phyloP scores from a whole-genome alignment of 1,284 basidiomycete genomes.

The Microbotryum scabiosae region DNA sequence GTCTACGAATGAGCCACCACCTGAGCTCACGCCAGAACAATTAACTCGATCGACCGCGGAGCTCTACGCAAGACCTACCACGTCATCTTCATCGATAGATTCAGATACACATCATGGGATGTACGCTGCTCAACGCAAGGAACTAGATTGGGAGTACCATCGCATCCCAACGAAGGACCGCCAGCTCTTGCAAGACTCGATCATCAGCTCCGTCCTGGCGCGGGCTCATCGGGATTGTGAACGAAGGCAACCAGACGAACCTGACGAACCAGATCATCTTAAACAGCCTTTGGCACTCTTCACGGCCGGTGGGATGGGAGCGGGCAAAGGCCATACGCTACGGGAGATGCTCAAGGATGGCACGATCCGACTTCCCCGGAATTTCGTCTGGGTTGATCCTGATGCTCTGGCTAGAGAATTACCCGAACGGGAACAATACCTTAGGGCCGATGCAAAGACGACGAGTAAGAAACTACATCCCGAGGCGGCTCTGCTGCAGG shows the following conservation, averaged over 20 bases:
- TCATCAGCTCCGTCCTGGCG: constrained; percentile 22
- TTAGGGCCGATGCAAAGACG: constrained; percentile 15
- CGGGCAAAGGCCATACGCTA: constrained; percentile 33
- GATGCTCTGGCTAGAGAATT: constrained; percentile 31
- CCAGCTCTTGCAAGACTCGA: constrained; percentile 30
- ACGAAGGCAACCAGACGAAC: constrained; percentile 9
- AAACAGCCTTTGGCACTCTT: constrained; percentile 16
- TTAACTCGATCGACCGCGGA: constrained; percentile 27
- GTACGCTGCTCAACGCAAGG: constrained; percentile 12
- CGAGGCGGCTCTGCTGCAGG: constrained; percentile 32
- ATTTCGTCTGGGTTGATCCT: constrained; percentile 36
- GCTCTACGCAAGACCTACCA: constrained; percentile 23
- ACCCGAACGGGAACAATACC: constrained; percentile 32
- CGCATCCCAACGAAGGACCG: constrained; percentile 22
- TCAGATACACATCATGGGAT: constrained; percentile 13
- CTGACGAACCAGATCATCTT: neutral
- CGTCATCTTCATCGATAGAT: neutral
- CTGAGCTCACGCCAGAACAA: constrained; percentile 14
- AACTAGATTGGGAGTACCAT: constrained; percentile 33
- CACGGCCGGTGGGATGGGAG: constrained; percentile 31
- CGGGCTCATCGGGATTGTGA: constrained; percentile 2
- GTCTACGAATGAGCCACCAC: constrained; percentile 11
- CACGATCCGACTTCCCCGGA: constrained; percentile 22
- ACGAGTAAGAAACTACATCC: constrained; percentile 29
- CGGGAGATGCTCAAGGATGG: constrained; percentile 22